Conservation (phyloP, 75 land plant species). For the Cunninghamia lanceolata region DNA sequence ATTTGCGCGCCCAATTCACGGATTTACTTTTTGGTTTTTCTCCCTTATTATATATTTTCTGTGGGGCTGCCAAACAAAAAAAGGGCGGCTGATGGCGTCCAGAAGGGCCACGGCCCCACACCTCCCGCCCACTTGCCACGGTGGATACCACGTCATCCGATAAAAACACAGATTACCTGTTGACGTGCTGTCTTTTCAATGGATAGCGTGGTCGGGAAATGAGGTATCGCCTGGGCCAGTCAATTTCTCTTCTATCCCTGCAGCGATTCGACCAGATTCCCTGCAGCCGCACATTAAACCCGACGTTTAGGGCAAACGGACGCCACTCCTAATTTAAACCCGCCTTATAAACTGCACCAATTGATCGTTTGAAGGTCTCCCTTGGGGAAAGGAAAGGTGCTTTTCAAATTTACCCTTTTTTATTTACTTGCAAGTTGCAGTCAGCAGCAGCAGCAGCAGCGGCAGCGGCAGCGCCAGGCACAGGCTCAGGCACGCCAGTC, state of each 20-base stretch:
- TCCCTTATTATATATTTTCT: not conserved
- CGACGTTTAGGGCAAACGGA: not conserved
- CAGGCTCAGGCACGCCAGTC: not conserved
- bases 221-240: constrained; percentile 2
- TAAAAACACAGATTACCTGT: too few relatives aligned
- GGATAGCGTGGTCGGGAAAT: constrained; percentile 13
- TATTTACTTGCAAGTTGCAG: too few relatives aligned
- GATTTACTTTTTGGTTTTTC: constrained; percentile 3
- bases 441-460: too few relatives aligned
- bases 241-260: not conserved
- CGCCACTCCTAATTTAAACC: not conserved
- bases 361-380: not conserved
- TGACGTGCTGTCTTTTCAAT: not conserved
- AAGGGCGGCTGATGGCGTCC: not conserved
- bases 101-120: not conserved
- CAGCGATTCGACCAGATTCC: constrained; percentile 10
- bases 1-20: constrained; percentile 9
- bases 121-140: not conserved
- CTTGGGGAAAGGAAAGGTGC: not conserved
- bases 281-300: not conserved
- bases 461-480: too few relatives aligned
- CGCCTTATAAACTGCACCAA: not conserved
- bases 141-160: not conserved
- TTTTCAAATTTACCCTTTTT: not conserved
- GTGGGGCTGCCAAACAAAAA: not conserved